Base-by-base conservation (phyloP, 306 rosid genomes). In the Senna tora region DNA sequence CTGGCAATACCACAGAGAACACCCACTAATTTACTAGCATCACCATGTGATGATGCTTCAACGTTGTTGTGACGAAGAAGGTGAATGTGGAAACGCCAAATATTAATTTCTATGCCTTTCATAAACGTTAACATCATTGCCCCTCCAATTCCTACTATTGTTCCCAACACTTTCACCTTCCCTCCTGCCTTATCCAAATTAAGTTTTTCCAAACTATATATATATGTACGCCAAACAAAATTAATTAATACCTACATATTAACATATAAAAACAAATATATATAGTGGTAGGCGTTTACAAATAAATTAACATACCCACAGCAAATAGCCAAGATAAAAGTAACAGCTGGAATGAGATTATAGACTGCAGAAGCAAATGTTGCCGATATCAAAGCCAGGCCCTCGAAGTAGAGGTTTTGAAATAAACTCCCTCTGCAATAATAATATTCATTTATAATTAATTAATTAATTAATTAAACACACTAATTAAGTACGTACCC, bases 271-370 rank as follows among this genome's bases (percentile, higher is more conserved):
- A 25, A 3, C 30, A 25, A 25, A 25, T 25, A 25, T 25, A 25
- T 25, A 25, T 25, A 25, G 30, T 25, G 30, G 30, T n/a, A n/a
- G n/a, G n/a, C n/a, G n/a, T n/a, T n/a, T n/a, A n/a, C n/a, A n/a
- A n/a, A n/a, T n/a, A n/a, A n/a, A n/a, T n/a, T n/a, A n/a, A 25
- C 30, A 25, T 25, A 25, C 82, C 85, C 84, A 78, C 49, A 83
- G 7, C 41, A 67, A 45, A 73, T 45, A 50, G 87, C 87, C 77
- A 83, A 16, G 33, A 83, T 28, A 57, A 83, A 83, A 14, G 87
- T 83, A 68, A 79, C 71, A 4, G 68, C 80, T 0, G 87, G 87
- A 56, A 83, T 63, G n/a, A 83, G 84, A n/a, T 83, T 83, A 58
- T 72, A 83, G 59, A 83, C 42, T 2, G 87, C 82, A 0, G 87